Evolutionary conservation across 345 rosid species (phyloP), one percentile per base, ranked within the genome.

Genomic region (rapeseed (Brassica napus)): DNA sequence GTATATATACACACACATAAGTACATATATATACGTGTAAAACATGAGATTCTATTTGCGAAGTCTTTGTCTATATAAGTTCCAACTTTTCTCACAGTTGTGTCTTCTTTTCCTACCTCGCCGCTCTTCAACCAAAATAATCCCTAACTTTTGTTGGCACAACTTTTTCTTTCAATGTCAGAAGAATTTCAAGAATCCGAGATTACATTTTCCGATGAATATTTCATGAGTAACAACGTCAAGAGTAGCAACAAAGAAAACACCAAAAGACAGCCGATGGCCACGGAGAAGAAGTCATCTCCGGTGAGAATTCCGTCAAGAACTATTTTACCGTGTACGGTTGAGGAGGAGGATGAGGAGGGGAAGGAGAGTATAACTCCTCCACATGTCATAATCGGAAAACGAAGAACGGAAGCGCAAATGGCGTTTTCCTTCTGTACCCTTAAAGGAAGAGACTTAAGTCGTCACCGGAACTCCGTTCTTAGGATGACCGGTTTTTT

Each of bases 401-500:
- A 92, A 68, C 73, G 81, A 18, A 79, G 88, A 63, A 74, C 80
- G 14, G 86, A 86, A 5, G 74, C 86, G 66, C 89, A 91, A 80
- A 87, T 94, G 91, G 93, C 92, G 23, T 91, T 88, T 72, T 92
- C 97, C 0, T 89, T 91, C 65, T 84, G 90, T 49, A 90, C 88
- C 11, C 88, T 94, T 8, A 92, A 89, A 70, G 98, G 98, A 21
- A 85, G 97, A 57, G 87, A 92, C 72, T 83, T 94, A 86, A 86
- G 92, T 12, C 85, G 83, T 75, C 93, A 92, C 60, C 82, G 98
- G 72, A 88, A 92, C 83, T 86, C 95, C 4, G 78, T 94, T 77
- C 91, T 94, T 44, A 77, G 94, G 65, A 80, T 91, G 92, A 94
- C 98, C 16, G 98, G 97, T 14, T 92, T 92, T 84, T 82, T 92